phyloP scores from a whole-genome alignment of 768 basidiomycete genomes.

The Nidula microcarpa region DNA sequence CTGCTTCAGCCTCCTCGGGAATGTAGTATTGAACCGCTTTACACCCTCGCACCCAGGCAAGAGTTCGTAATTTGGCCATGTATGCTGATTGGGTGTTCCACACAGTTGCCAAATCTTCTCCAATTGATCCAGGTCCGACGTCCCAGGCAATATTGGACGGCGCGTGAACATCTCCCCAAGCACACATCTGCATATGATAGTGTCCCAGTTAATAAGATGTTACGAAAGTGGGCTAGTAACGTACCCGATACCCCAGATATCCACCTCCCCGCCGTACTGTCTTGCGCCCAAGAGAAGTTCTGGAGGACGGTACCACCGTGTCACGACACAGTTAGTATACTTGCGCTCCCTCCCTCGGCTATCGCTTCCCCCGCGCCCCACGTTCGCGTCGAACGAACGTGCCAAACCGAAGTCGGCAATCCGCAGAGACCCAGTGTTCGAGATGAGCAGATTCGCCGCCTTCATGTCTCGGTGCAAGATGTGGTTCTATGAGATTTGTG shows the following conservation, averaged over 20 bases:
- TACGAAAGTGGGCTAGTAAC: conserved; percentile 15
- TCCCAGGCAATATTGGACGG: conserved; percentile 83
- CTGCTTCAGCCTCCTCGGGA: conserved; percentile 52
- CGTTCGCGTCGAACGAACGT: conserved; percentile 63
- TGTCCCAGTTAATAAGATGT: background rate
- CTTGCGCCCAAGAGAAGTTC: conserved; percentile 87
- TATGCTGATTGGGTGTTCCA: conserved; percentile 81
- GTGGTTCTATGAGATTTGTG: conserved; percentile 61
- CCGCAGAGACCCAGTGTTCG: conserved; percentile 76
- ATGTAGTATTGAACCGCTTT: conserved; percentile 49
- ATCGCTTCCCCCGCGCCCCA: conserved; percentile 23
- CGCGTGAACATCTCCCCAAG: conserved; percentile 95
- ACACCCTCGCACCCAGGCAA: conserved; percentile 81
- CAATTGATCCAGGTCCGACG: conserved; percentile 88
- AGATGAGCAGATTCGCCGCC: conserved; percentile 93
- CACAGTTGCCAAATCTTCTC: conserved; percentile 88
- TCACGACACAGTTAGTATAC: conserved; percentile 96
- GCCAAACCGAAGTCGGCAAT: conserved; percentile 98
- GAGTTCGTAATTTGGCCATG: conserved; percentile 74
- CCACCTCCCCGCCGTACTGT: conserved; percentile 90
- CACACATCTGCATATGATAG: conserved; percentile 63
- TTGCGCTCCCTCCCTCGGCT: conserved; percentile 53
- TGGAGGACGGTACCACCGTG: conserved; percentile 92
- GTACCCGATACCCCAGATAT: conserved; percentile 97
- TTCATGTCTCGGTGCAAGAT: conserved; percentile 99